Evolutionary conservation across 78 protist species (phyloP).

Genomic region (Monocercomonoides exilis): DNA sequence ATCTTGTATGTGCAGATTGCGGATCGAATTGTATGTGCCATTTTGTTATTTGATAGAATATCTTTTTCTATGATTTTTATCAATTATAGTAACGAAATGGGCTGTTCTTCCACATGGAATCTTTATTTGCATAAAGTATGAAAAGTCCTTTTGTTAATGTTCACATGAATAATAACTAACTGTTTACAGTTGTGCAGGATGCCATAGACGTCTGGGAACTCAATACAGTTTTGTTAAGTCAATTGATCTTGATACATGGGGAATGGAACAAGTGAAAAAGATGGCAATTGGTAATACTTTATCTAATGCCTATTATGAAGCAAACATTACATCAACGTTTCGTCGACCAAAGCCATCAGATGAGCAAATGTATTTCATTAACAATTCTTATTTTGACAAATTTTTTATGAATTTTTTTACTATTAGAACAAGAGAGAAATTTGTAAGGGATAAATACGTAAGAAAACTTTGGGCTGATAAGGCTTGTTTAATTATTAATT

Average conservation of each 20-base stretch:
- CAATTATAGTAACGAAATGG: slow-evolving; percentile 24
- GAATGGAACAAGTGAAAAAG: background rate
- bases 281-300: background rate
- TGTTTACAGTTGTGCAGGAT: slow-evolving; percentile 8
- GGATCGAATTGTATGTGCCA: background rate
- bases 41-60: background rate
- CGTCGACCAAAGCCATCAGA: background rate
- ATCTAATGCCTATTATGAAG: background rate
- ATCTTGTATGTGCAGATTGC: background rate
- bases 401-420: background rate
- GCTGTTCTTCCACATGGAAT: slow-evolving; percentile 11
- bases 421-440: background rate
- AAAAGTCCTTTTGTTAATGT: background rate
- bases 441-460: background rate
- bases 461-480: slow-evolving; percentile 1
- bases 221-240: background rate
- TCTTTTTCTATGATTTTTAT: no score
- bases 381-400: background rate
- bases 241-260: slow-evolving; percentile 15
- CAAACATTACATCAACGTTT: background rate
- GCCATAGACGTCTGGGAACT: slow-evolving; percentile 17
- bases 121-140: slow-evolving; percentile 14
- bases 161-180: no score
- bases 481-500: background rate
- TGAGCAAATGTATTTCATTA: no score